Conservation (phyloP, 2,329 filamentous ascomycete genomes). For the Fusarium sterilihyphosum region DNA sequence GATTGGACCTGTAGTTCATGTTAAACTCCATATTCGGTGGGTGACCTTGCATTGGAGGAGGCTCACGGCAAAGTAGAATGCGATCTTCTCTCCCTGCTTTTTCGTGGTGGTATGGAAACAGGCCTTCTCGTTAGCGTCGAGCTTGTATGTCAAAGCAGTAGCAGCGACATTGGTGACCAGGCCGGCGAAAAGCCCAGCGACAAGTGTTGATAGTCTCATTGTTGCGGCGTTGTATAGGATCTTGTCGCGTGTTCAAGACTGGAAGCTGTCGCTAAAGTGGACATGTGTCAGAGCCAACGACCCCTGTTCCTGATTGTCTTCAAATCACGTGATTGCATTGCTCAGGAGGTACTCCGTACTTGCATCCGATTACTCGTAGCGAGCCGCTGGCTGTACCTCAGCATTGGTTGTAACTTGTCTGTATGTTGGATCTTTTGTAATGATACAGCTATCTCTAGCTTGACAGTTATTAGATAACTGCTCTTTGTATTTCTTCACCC, state of each 20-base stretch:
- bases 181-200: slow-evolving; percentile 76
- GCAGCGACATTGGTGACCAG: slow-evolving; percentile 77
- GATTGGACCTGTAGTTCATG: slow-evolving; percentile 81
- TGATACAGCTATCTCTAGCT: background rate
- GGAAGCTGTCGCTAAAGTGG: slow-evolving; percentile 44
- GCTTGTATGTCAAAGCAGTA: slow-evolving; percentile 93
- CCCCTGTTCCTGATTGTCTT: background rate
- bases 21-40: slow-evolving; percentile 15
- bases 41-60: background rate
- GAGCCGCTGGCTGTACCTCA: background rate
- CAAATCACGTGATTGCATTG: too few species aligned
- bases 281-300: slow-evolving; percentile 9
- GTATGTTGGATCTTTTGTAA: background rate
- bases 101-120: slow-evolving; percentile 92
- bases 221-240: slow-evolving; percentile 40
- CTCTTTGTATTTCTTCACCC: background rate
- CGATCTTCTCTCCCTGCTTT: slow-evolving; percentile 84
- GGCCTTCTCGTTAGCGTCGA: slow-evolving; percentile 89
- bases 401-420: background rate
- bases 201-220: slow-evolving; percentile 73
- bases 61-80: slow-evolving; percentile 97
- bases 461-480: background rate
- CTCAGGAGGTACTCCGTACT: too few species aligned
- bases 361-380: background rate
- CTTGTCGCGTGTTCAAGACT: slow-evolving; percentile 46